Conservation (phyloP, 257 asterid species). For the Solanum peruvianum region DNA sequence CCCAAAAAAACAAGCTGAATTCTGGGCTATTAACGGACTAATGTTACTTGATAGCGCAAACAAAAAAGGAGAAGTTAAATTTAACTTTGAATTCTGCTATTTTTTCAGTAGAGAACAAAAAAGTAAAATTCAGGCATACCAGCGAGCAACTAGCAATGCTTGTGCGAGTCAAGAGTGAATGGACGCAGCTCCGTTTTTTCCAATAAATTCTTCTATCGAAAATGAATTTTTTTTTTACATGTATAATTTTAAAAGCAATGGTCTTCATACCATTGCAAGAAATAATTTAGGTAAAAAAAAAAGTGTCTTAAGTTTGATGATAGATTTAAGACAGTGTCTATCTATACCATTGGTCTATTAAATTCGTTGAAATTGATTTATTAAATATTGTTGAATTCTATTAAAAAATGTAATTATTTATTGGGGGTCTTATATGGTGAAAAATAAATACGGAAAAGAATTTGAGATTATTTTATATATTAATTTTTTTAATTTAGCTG, state of each 20-base stretch:
- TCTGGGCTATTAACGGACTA: not conserved
- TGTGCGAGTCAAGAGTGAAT: not conserved
- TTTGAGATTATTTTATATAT: no score
- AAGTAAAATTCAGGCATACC: not conserved
- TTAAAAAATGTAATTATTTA: no score
- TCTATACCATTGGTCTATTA: no score
- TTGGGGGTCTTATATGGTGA: not conserved
- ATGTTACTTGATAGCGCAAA: not conserved
- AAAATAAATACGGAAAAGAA: no score
- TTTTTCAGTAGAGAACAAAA: not conserved
- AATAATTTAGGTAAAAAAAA: not conserved
- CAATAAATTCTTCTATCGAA: not conserved
- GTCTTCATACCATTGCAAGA: not conserved
- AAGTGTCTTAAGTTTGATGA: not conserved
- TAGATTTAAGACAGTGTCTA: not conserved
- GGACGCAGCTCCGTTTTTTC: not conserved
- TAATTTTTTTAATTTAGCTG: not conserved
- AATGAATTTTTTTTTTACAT: not conserved
- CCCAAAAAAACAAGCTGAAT: not conserved
- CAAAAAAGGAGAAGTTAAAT: not conserved
- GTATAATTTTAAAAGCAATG: not conserved
- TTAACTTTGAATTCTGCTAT: not conserved
- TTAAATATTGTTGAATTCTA: no score
- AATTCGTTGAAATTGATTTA: no score
- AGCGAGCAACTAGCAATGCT: not conserved